Base-by-base conservation (phyloP, 495 filamentous ascomycete species). In the Articulospora tetracladia region DNA sequence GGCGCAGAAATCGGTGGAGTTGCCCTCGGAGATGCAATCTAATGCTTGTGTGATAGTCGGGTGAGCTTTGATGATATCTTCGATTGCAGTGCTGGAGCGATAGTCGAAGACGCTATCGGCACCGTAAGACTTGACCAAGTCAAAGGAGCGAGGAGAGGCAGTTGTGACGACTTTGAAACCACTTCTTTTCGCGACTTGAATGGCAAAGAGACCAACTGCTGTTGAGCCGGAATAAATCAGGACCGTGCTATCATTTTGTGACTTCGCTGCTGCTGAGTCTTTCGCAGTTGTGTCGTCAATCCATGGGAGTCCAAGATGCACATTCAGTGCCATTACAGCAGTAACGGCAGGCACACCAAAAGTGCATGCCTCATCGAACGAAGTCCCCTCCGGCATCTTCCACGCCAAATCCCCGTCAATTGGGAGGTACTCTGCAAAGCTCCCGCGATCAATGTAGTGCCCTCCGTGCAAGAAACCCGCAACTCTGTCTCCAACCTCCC, bases 211-310 rank as follows among this genome's bases (percentile, higher is more conserved):
- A 15, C 86, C 86, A 11, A 86, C 78, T 24, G 78, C 79, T 2
- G 74, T 74, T 0, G 78, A 73, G 23, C 83, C 86, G n/a, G 85
- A 84, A 79, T 83, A 86, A 50, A 88, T 69, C 1, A 88, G 66
- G 0, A 88, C 48, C 15, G 52, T 15, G 1, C 26, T n/a, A 12
- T 3, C 11, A 6, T 52, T 51, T 32, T 46, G 1, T 19, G 1
- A 8, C 41, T 57, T 20, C 32, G 20, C 17, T 17, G 10, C 65
- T 72, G 48, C 68, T n/a, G n/a, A n/a, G n/a, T n/a, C n/a, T n/a
- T n/a, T n/a, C n/a, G 59, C 11, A 2, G 23, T 60, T 22, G 15
- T 19, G 11, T 54, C 15, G 74, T 65, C 17, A 47, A 28, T 6
- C 59, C 36, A 61, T 7, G 59, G 53, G 58, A 73, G 0, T 84